Evolutionary conservation across 345 rosid species (phyloP), one percentile per base, ranked within the genome.

Genomic region (Raphanus raphanistrum): DNA sequence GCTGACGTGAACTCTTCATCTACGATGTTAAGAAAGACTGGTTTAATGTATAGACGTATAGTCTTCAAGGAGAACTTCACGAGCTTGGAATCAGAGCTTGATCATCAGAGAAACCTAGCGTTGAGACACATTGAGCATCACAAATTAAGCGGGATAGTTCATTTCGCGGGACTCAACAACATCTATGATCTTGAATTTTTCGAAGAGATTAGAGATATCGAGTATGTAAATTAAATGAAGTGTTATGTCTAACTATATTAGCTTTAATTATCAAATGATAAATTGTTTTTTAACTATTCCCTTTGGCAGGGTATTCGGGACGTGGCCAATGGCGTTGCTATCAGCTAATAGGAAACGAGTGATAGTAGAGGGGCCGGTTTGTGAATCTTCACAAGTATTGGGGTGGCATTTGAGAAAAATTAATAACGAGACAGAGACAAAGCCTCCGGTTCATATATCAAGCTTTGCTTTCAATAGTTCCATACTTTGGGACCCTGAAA

Each of bases 171-270:
- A 12, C 84, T 89, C 10, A 83, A 87, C 82, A 90, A 92, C 70
- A 85, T 89, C 33, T 94, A 94, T 61, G 97, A 92, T 78, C 93
- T 94, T 71, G 89, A 81, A 66, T 94, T 94, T 89, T 94, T 92
- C 78, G 76, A 87, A 9, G 85, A 88, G 78, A 92, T 94, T 33
- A 79, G 97, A 79, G 84, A 86, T 59, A 89, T 89, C 13, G 98
- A 92, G 97, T 92, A 88, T 4, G 96, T 77, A 15, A 13, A 28
- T 1, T 3, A 63, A 58, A 21, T 21, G 3, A 66, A 28, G 6
- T 38, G 12, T 28, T 27, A 41, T 8, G 12, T 43, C 58, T 60
- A 70, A 21, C 63, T 6, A 45, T 4, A 28, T 31, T 48, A 32
- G n/a, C 9, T 6, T 7, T 57, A 12, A 35, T 1, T 25, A 70